A percentile compares a stretch with the other conserved stretches of the same genome.
phyloP scores from a whole-genome alignment of 164 flowering plant species.

The Platanus orientalis region DNA sequence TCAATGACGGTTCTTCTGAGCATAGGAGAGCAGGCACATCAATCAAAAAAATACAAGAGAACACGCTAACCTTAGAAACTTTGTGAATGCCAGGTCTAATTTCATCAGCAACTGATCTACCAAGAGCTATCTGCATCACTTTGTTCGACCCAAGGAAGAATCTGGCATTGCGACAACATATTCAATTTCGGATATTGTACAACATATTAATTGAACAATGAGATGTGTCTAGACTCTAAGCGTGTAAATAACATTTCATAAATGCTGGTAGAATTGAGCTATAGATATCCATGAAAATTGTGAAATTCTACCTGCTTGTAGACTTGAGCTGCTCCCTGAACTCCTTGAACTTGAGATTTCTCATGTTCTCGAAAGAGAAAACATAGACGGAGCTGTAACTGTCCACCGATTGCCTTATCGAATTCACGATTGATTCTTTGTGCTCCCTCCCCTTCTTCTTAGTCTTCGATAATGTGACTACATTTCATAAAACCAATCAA shows the following conservation, averaged over 20 bases:
- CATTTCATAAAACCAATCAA: conserved; percentile 2
- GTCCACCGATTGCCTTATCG: conserved; percentile 57
- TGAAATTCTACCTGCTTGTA: conserved; percentile 39
- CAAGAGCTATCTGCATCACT: conserved; percentile 75
- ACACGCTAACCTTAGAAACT: conserved; percentile 32
- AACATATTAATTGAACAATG: background rate
- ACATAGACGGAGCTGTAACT: conserved; percentile 45
- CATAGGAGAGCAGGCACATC: no score
- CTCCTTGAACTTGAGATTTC: conserved; percentile 70
- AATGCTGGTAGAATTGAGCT: no score
- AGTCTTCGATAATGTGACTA: conserved; percentile 71
- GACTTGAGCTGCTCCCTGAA: conserved; percentile 61
- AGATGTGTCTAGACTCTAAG: background rate
- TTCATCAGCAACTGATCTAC: conserved; percentile 66
- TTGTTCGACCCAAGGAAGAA: conserved; percentile 80
- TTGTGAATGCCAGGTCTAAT: conserved; percentile 45
- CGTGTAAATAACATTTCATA: no score
- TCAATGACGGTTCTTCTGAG: no score
- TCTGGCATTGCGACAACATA: conserved; percentile 23
- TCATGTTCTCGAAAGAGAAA: conserved; percentile 67
- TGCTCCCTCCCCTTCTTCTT: conserved; percentile 76
- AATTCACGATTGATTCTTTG: conserved; percentile 45
- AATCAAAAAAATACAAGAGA: no score
- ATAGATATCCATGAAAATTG: background rate
- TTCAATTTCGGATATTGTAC: no score